Evolutionary conservation across 2,329 filamentous ascomycete species (phyloP).

Genomic region (Scedosporium dehoogii): DNA sequence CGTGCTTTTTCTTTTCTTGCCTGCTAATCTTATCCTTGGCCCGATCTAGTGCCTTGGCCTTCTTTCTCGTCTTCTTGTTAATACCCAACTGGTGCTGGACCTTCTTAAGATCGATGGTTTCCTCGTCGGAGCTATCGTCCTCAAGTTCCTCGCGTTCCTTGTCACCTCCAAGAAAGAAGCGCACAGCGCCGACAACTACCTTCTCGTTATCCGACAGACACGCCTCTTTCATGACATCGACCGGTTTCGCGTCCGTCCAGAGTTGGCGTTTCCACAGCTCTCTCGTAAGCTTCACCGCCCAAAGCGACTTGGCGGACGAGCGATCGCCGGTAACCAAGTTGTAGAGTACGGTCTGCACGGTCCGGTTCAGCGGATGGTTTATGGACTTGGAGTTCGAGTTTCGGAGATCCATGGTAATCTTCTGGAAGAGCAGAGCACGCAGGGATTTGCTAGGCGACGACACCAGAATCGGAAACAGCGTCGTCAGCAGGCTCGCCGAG

Average conservation of each 20-base stretch:
- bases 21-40: slow-evolving; percentile 75
- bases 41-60: slow-evolving; percentile 65
- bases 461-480: slow-evolving; percentile 88
- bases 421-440: slow-evolving; percentile 71
- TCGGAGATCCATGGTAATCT: slow-evolving; percentile 84
- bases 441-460: slow-evolving; percentile 87
- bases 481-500: slow-evolving; percentile 72
- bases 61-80: slow-evolving; percentile 95
- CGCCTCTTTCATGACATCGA: slow-evolving; percentile 98
- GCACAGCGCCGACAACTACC: slow-evolving; percentile 74
- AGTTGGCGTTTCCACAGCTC: slow-evolving; percentile 96
- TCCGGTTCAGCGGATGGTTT: slow-evolving; percentile 88
- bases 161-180: slow-evolving; percentile 93
- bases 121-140: slow-evolving; percentile 79
- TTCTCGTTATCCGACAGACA: slow-evolving; percentile 86
- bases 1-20: slow-evolving; percentile 77
- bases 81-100: slow-evolving; percentile 78
- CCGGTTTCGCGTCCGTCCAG: slow-evolving; percentile 88
- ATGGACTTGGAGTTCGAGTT: slow-evolving; percentile 77
- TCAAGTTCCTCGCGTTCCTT: slow-evolving; percentile 90
- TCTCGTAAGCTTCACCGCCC: slow-evolving; percentile 90
- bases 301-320: slow-evolving; percentile 75
- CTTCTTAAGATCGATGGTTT: slow-evolving; percentile 66
- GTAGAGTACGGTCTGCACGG: slow-evolving; percentile 86
- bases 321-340: slow-evolving; percentile 84